Evolutionary conservation across 768 basidiomycete genomes (phyloP), one percentile per base, ranked within the genome.

Genomic region (Kwoniella shandongensis): DNA sequence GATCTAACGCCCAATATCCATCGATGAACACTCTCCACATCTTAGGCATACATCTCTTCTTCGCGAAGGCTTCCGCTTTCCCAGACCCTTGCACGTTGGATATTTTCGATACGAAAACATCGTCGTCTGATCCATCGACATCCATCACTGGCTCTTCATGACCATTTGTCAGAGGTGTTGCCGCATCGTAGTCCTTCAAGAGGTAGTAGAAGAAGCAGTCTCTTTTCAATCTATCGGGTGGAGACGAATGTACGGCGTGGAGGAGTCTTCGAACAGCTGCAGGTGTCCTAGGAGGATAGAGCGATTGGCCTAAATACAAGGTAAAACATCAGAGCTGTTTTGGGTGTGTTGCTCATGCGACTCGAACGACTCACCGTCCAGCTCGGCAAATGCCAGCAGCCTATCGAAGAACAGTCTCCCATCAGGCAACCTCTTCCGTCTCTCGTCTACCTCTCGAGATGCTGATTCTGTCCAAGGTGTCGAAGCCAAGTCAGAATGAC

Each of bases 151-250:
- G 45, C 18, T 50, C 49, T 6, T 44, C 61, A 26, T 53, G 44
- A 18, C 49, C 30, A 46, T 55, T 38, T 40, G 13, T 23, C 26
- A 22, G 38, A 0, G 41, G 3, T 36, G 49, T 22, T 4, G 40
- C 27, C 23, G 18, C 44, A 40, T 68, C 62, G 29, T 62, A 61
- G 35, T 73, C 71, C 20, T 49, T 45, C 38, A 70, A 38, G 3
- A 73, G 57, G 47, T 73, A 73, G 54, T 70, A 73, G 35, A 59
- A 58, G 45, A 70, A 64, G 45, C 69, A 73, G 54, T 73, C 72
- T 26, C 59, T 46, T 52, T 73, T 70, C 32, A 70, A 50, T 10
- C 72, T 46, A 45, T 73, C 72, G 2, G 66, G 30, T 7, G 53
- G 51, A 30, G 60, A 62, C 3, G 52, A 48, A 11, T 64, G 51